phyloP scores from a whole-genome alignment of 768 basidiomycete genomes.

The Leccinum ochraceum region DNA sequence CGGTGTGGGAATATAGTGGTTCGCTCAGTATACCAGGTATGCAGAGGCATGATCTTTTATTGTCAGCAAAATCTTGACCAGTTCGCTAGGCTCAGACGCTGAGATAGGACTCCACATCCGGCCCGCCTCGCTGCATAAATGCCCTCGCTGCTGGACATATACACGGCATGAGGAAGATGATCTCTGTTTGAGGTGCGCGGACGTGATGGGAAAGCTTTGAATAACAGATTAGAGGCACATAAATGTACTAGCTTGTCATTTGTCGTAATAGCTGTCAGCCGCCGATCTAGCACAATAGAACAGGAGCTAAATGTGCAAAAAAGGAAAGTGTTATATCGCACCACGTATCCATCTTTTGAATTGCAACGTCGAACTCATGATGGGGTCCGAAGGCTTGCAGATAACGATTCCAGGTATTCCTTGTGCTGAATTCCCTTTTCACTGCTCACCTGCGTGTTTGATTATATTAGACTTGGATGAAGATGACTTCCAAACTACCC shows the following conservation, averaged over 20 bases:
- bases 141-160: slow-evolving; percentile 91
- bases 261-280: background rate
- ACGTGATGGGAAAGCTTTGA: slow-evolving; percentile 18
- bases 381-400: slow-evolving; percentile 44
- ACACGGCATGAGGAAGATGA: slow-evolving; percentile 49
- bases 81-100: slow-evolving; percentile 12
- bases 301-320: slow-evolving; percentile 19
- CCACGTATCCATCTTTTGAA: background rate
- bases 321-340: background rate
- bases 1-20: slow-evolving; percentile 45
- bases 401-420: slow-evolving; percentile 50
- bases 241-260: background rate
- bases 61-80: background rate
- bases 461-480: slow-evolving; percentile 73
- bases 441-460: background rate
- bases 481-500: slow-evolving; percentile 62
- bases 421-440: background rate
- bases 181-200: slow-evolving; percentile 67
- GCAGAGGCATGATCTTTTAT: slow-evolving; percentile 10
- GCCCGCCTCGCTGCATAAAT: slow-evolving; percentile 66
- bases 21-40: slow-evolving; percentile 48
- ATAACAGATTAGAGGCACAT: slow-evolving; percentile 1
- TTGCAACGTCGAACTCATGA: slow-evolving; percentile 14
- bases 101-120: slow-evolving; percentile 52
- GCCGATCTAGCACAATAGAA: background rate